Evolutionary conservation across 2,329 filamentous ascomycete genomes (phyloP), one percentile per base, ranked within the genome.

Genomic region (Neodidymelliopsis sp.): DNA sequence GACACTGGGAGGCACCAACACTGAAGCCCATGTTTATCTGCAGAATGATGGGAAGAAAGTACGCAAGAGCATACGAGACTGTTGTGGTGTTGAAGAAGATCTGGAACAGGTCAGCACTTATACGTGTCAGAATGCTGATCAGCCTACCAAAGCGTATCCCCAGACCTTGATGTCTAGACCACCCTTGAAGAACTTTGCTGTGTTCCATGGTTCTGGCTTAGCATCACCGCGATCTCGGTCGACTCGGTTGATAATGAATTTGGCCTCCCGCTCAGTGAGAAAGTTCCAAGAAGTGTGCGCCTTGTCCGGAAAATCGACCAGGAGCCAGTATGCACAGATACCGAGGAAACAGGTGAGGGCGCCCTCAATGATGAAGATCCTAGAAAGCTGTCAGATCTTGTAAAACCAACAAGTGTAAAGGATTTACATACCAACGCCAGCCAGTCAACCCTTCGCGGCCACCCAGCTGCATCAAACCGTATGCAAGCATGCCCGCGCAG

Each of bases 21-120:
- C 72, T 77, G 75, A 90, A 92, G 11, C 83, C 81, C 77, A 92
- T 82, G 13, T 80, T 79, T 18, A 73, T 57, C 7, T 66, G 65
- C 5, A 95, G 82, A 60, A 94, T 89, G 62, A 92, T 83, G 6
- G 90, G 89, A 4, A 92, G 74, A 66, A 92, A 93, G 71, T 89
- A 93, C 2, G 88, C 87, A 7, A 94, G 81, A 0, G 89, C 84
- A 67, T 94, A 94, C 1, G 81, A 81, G 39, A 89, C 82, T 9
- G 88, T 89, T 0, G 89, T 91, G 2, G 83, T 82, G 70, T 83
- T 84, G 74, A 78, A 78, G 67, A 81, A 82, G 42, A 83, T 76
- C 66, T 67, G 12, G 12, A 12, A 7, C 2, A 1, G 18, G 45
- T 70, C 38, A 70, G 61, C 30, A 44, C 2, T 13, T 4, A 5